These are phyloP conservation scores for Fusarium cyanostomum DNA, from an alignment of 2,329 filamentous ascomycete species.

Conservation along the genomic window DNA sequence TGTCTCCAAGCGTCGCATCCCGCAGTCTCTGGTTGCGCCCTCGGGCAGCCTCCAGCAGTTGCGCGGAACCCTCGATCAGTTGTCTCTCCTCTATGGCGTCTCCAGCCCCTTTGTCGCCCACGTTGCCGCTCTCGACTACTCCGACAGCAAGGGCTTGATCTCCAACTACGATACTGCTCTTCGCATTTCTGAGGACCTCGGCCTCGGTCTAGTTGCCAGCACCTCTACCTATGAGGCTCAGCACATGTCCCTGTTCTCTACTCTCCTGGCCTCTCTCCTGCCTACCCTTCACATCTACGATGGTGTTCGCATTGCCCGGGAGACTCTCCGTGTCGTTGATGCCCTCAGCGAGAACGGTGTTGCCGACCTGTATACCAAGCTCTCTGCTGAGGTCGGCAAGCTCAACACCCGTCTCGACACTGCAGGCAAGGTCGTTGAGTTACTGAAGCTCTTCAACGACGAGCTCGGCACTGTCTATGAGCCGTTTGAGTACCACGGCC, in stretches of 20 bases:
- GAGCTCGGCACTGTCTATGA: conserved; percentile 94
- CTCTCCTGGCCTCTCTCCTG: conserved; percentile 77
- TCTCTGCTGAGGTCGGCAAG: conserved; percentile 68
- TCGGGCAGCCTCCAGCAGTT: conserved; percentile 84
- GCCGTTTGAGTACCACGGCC: conserved; percentile 93
- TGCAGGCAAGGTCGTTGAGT: conserved; percentile 75
- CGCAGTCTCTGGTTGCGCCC: conserved; percentile 89
- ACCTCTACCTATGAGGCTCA: conserved; percentile 90
- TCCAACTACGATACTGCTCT: conserved; percentile 87
- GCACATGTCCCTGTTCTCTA: conserved; percentile 93
- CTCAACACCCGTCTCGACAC: conserved; percentile 76
- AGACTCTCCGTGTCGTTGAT: conserved; percentile 84
- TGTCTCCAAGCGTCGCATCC: conserved; percentile 86
- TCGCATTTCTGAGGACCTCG: conserved; percentile 86
- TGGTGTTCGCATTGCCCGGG: conserved; percentile 82
- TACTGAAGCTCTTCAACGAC: conserved; percentile 81
- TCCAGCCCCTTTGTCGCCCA: conserved; percentile 94
- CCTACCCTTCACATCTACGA: conserved; percentile 92
- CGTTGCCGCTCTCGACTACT: conserved; percentile 90
- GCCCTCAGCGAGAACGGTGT: conserved; percentile 78
- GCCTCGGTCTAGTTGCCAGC: conserved; percentile 85
- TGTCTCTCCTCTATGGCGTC: conserved; percentile 89
- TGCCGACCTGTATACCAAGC: conserved; percentile 72
- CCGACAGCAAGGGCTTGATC: conserved; percentile 73
- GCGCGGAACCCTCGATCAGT: conserved; percentile 86